phyloP scores from a whole-genome alignment of 2,329 filamentous ascomycete species.

The Exserohilum rostratum region DNA sequence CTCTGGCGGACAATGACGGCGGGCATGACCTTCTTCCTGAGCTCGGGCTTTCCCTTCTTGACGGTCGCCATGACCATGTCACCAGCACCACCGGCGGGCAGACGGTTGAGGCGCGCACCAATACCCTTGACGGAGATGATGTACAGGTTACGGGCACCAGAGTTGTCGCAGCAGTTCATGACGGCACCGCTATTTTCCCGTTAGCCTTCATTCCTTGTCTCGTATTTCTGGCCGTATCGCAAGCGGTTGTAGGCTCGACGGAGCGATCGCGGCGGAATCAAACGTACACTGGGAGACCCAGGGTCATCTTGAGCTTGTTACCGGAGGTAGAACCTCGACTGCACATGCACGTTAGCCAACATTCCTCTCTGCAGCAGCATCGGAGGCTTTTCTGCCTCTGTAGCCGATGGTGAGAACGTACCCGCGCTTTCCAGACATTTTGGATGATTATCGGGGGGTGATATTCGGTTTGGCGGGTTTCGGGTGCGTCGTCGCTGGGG shows the following conservation, averaged over 20 bases:
- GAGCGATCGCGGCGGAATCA: slow-evolving; percentile 25
- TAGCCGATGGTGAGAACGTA: slow-evolving; percentile 4
- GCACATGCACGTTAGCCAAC: slow-evolving; percentile 37
- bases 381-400: not conserved
- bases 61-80: slow-evolving; percentile 99
- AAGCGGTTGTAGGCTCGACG: slow-evolving; percentile 2
- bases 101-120: slow-evolving; percentile 94
- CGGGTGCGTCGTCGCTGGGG: slow-evolving; percentile 23
- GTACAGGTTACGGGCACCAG: slow-evolving; percentile 97
- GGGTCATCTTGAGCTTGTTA: slow-evolving; percentile 99
- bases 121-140: slow-evolving; percentile 99
- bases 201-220: slow-evolving; percentile 35
- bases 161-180: slow-evolving; percentile 99
- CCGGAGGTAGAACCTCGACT: slow-evolving; percentile 87
- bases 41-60: slow-evolving; percentile 99
- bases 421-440: slow-evolving; percentile 25
- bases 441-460: slow-evolving; percentile 18
- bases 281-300: slow-evolving; percentile 99
- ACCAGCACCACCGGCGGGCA: slow-evolving; percentile 95
- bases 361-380: not conserved
- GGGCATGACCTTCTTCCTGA: slow-evolving; percentile 99
- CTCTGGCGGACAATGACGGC: slow-evolving; percentile 98
- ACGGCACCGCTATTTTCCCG: slow-evolving; percentile 79
- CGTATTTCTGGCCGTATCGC: slow-evolving; percentile 11
- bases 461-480: slow-evolving; percentile 19